These are phyloP conservation scores for Candida multigemmis DNA, from an alignment of 805 yeast genomes.

Conservation along the genomic window DNA sequence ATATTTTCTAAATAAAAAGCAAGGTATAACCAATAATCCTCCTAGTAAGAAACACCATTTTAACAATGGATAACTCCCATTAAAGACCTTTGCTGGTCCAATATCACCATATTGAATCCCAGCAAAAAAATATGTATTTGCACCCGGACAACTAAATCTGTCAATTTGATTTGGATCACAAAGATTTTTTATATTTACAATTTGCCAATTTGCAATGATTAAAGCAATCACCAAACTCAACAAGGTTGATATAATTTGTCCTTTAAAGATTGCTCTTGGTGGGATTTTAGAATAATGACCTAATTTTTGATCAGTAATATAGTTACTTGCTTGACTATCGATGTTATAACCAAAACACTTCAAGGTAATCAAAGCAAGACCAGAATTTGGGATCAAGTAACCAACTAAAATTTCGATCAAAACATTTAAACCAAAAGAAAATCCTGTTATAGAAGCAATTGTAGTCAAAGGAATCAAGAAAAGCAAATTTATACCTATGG, in stretches of 20 bases:
- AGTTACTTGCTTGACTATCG: conserved; percentile 56
- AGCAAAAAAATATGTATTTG: conserved; percentile 42
- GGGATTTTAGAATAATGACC: conserved; percentile 56
- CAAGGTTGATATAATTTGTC: conserved; percentile 29
- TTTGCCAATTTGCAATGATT: conserved; percentile 30
- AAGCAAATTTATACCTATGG: conserved; percentile 43
- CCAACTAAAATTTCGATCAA: conserved; percentile 59
- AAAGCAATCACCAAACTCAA: conserved; percentile 24
- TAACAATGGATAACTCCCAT: conserved; percentile 43
- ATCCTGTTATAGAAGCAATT: conserved; percentile 54
- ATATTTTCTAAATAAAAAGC: conserved; percentile 23
- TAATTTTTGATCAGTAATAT: conserved; percentile 33
- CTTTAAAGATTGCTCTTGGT: conserved; percentile 50
- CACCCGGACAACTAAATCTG: conserved; percentile 32
- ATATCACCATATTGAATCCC: conserved; percentile 48
- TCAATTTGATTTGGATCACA: conserved; percentile 28
- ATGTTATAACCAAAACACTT: conserved; percentile 44
- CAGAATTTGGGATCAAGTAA: conserved; percentile 50
- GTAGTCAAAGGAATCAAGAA: conserved; percentile 56
- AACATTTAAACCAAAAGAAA: conserved; percentile 51
- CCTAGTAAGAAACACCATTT: conserved; percentile 58
- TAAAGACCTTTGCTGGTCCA: conserved; percentile 52
- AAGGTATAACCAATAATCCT: conserved; percentile 24
- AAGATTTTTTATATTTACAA: conserved; percentile 22
- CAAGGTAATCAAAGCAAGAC: conserved; percentile 48